Conservation (phyloP, 2,329 filamentous ascomycete genomes). For the Rhynchosporium secalis region DNA sequence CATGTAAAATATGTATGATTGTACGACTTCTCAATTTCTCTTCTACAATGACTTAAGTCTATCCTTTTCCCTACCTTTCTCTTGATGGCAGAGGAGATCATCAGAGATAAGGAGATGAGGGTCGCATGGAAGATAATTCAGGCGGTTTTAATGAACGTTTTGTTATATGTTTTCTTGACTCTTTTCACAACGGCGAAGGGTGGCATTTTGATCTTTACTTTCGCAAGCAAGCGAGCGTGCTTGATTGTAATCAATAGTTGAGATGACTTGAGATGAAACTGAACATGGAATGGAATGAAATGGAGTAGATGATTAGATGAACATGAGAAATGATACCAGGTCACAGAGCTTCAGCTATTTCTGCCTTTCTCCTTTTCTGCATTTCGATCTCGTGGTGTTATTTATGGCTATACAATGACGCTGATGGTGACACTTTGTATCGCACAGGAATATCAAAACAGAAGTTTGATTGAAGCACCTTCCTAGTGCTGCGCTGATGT, state of each 20-base stretch:
- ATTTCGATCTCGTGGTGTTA: neutral
- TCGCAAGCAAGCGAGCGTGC: neutral
- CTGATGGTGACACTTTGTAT: too few species aligned
- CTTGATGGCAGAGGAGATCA: neutral
- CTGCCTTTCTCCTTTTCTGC: neutral
- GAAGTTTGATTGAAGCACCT: too few species aligned
- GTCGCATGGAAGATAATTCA: neutral
- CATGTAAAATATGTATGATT: slow-evolving; percentile 23
- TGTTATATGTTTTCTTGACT: neutral
- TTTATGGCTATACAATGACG: neutral
- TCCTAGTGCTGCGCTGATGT: too few species aligned
- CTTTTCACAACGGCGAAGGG: neutral
- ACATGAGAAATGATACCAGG: slow-evolving; percentile 2
- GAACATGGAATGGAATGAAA: neutral
- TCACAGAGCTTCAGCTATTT: neutral
- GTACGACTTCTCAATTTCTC: slow-evolving; percentile 10
- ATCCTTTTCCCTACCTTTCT: neutral
- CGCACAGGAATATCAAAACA: too few species aligned
- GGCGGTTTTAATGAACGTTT: neutral
- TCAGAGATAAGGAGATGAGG: too few species aligned
- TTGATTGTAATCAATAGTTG: neutral
- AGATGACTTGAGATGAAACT: neutral
- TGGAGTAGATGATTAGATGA: neutral
- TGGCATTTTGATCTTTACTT: too few species aligned
- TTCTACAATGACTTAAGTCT: slow-evolving; percentile 1